Conservation (phyloP, 2,329 filamentous ascomycete genomes). For the Fusarium heterosporum region DNA sequence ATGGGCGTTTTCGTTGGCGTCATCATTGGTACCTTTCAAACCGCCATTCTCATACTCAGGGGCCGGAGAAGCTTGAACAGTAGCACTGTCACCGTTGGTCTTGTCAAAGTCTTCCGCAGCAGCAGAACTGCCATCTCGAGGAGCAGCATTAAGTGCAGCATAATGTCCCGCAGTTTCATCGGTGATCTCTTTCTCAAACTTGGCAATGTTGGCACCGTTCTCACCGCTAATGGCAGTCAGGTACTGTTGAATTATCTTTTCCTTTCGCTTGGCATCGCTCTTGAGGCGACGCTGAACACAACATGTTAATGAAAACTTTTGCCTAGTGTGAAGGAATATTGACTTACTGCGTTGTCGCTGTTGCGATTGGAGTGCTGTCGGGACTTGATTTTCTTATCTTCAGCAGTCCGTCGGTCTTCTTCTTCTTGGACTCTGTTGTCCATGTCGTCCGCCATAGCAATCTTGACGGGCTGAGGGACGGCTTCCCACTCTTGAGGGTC, state of each 20-base stretch:
- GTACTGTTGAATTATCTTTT: slow-evolving; percentile 1
- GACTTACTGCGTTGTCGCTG: slow-evolving; percentile 13
- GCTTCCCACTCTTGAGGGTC: slow-evolving; percentile 36
- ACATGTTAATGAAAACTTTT: neutral
- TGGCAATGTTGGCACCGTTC: neutral
- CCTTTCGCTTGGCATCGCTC: neutral
- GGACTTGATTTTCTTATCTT: neutral
- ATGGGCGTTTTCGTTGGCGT: no score
- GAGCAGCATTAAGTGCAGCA: neutral
- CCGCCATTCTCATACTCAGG: neutral
- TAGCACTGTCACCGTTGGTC: neutral
- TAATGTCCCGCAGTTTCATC: neutral
- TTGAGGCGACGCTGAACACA: slow-evolving; percentile 2
- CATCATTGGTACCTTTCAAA: no score
- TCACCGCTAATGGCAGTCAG: slow-evolving; percentile 22
- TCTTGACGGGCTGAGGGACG: slow-evolving; percentile 33
- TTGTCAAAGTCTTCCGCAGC: neutral
- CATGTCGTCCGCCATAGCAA: slow-evolving; percentile 38
- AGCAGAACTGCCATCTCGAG: neutral
- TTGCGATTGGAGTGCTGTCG: slow-evolving; percentile 11
- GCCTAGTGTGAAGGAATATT: neutral
- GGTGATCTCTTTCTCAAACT: neutral
- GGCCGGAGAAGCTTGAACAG: neutral
- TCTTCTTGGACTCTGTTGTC: slow-evolving; percentile 2
- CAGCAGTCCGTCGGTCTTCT: neutral